Percentiles rank a stretch among this genome's conserved stretches.
Conservation (phyloP, 257 asterid species). For the Gardenia jasminoides region DNA sequence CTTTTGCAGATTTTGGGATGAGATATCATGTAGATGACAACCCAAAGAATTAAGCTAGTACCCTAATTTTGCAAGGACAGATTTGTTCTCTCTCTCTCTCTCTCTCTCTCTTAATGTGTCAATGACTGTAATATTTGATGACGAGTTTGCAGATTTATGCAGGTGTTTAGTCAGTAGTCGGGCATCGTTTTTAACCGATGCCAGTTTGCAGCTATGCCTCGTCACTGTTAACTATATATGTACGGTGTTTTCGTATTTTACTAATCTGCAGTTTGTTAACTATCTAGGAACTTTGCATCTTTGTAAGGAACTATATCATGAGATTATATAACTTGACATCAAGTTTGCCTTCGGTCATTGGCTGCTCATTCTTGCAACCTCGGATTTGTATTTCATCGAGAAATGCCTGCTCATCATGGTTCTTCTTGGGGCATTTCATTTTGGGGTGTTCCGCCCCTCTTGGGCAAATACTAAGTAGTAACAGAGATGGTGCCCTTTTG, state of each 20-base stretch:
- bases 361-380: background rate
- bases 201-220: background rate
- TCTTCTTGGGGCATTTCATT: background rate
- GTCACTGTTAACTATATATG: background rate
- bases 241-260: background rate
- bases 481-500: too few relatives aligned
- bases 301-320: background rate
- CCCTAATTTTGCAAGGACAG: background rate
- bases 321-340: background rate
- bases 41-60: background rate
- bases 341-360: background rate
- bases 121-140: background rate
- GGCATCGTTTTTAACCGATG: background rate
- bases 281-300: too few relatives aligned
- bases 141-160: conserved; percentile 2
- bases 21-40: background rate
- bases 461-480: too few relatives aligned
- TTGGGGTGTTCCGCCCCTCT: background rate
- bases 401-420: background rate
- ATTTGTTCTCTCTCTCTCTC: too few relatives aligned
- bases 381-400: background rate
- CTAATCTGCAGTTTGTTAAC: background rate
- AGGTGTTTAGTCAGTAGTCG: background rate
- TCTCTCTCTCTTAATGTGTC: background rate
- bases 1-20: background rate